phyloP scores from a whole-genome alignment of 129 eudicot genomes.

The Flaveria brownii region DNA sequence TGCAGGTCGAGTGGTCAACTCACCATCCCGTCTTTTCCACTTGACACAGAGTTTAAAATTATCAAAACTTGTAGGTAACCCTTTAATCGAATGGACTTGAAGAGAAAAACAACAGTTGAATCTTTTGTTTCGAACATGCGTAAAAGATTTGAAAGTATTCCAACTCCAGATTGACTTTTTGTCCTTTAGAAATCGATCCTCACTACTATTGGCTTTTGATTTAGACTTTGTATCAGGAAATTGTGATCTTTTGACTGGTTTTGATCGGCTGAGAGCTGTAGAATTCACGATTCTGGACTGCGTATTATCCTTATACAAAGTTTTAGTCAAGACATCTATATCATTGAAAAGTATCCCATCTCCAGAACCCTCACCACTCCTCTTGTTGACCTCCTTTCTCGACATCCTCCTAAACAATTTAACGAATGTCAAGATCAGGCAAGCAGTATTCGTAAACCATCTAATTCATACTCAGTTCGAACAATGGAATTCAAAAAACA shows the following conservation, averaged over 20 bases:
- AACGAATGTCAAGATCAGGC: background rate
- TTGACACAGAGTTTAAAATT: slow-evolving; percentile 56
- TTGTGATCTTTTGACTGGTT: slow-evolving; percentile 25
- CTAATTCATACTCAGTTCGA: background rate
- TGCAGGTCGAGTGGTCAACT: slow-evolving; percentile 52
- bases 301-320: slow-evolving; percentile 50
- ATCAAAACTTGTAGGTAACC: slow-evolving; percentile 56
- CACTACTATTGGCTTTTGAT: background rate
- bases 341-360: slow-evolving; percentile 46
- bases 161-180: slow-evolving; percentile 91
- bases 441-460: too few species aligned
- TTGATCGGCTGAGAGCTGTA: slow-evolving; percentile 28
- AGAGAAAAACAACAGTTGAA: slow-evolving; percentile 82
- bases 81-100: slow-evolving; percentile 73
- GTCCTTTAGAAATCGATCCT: slow-evolving; percentile 50
- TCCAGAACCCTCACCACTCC: slow-evolving; percentile 45
- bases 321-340: slow-evolving; percentile 54
- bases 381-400: slow-evolving; percentile 39
- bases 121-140: slow-evolving; percentile 55
- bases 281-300: slow-evolving; percentile 25
- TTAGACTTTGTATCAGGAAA: slow-evolving; percentile 44
- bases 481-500: background rate
- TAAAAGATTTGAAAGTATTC: slow-evolving; percentile 74
- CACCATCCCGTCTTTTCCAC: slow-evolving; percentile 87
- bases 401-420: slow-evolving; percentile 35